Percentiles rank a stretch among this genome's conserved stretches.
These are phyloP conservation scores for Botryosphaeria dothidea DNA, from an alignment of 2,329 filamentous ascomycete genomes.

Conservation along the genomic window DNA sequence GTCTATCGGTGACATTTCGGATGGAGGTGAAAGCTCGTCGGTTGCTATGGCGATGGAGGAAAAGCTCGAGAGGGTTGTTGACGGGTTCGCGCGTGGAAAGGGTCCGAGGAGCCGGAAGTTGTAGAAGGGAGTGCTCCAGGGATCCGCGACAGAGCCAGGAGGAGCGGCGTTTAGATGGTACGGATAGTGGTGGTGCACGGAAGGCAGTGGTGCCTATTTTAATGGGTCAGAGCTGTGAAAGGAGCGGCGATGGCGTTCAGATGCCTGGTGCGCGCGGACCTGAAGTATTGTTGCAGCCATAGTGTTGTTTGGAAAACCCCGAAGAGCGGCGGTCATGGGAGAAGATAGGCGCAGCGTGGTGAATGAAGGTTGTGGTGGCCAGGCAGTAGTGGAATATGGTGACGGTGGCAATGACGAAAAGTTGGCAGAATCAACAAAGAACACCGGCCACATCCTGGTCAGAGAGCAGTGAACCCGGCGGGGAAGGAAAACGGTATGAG, in stretches of 20 bases:
- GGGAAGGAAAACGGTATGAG: not conserved
- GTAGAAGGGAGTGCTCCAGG: not conserved
- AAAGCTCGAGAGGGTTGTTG: not conserved
- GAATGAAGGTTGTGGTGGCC: not conserved
- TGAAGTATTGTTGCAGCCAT: not conserved
- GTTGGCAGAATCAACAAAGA: constrained; percentile 1
- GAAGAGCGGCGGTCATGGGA: not conserved
- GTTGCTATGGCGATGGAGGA: not conserved
- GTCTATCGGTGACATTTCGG: not conserved
- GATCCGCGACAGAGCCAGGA: not conserved
- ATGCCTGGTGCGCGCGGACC: constrained; percentile 3
- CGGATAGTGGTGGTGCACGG: not conserved
- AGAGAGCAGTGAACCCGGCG: not conserved
- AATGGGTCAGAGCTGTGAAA: constrained; percentile 3
- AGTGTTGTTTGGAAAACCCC: not conserved
- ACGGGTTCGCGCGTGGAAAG: not conserved
- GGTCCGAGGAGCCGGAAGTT: not conserved
- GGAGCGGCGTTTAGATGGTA: not conserved
- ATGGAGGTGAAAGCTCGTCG: not conserved
- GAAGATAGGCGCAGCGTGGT: not conserved
- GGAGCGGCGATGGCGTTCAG: not conserved
- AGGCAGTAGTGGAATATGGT: not conserved
- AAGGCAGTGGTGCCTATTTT: constrained; percentile 4
- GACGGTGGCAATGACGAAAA: not conserved
- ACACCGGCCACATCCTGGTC: constrained; percentile 2